These are phyloP conservation scores for Exophiala aquamarina DNA, from an alignment of 2,329 filamentous ascomycete species.

Conservation along the genomic window DNA sequence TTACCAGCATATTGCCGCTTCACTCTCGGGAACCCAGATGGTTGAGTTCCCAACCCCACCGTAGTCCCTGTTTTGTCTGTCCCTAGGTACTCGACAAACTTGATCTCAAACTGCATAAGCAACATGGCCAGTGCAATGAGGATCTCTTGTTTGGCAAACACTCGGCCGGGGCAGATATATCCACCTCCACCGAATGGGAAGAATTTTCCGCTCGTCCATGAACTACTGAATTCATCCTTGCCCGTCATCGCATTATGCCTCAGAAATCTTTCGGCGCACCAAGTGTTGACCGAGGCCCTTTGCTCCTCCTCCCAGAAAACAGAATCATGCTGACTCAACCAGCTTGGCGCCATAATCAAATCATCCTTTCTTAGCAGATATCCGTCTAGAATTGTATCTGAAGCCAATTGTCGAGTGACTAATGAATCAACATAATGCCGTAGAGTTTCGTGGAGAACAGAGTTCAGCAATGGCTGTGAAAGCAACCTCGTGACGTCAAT, in stretches of 20 bases:
- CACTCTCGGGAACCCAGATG: constrained; percentile 14
- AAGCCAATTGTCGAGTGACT: constrained; percentile 15
- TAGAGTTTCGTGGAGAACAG: constrained; percentile 43
- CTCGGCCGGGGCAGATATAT: constrained; percentile 40
- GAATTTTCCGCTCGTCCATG: constrained; percentile 23
- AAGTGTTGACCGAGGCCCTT: constrained; percentile 15
- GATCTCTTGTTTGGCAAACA: constrained; percentile 44
- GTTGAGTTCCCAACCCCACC: constrained; percentile 6
- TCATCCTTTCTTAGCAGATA: constrained; percentile 16
- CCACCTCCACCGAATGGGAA: constrained; percentile 38
- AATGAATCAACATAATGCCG: constrained; percentile 39
- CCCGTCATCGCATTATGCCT: constrained; percentile 13
- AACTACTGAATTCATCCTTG: constrained; percentile 14
- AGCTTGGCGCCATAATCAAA: constrained; percentile 21
- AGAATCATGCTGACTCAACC: constrained; percentile 19
- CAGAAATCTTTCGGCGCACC: constrained; percentile 26
- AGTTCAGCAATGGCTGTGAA: constrained; percentile 41
- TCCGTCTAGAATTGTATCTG: constrained; percentile 15
- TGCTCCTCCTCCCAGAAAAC: constrained; percentile 17
- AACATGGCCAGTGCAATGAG: constrained; percentile 33
- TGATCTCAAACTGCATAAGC: constrained; percentile 15
- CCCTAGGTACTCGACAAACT: constrained; percentile 18
- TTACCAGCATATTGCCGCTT: constrained; percentile 18
- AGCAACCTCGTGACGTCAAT: constrained; percentile 40
- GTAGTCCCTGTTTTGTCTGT: constrained; percentile 1